A percentile compares a stretch with the other conserved stretches of the same genome.
These are phyloP conservation scores for Penicillium fimorum DNA, from an alignment of 495 filamentous ascomycete species.

Conservation along the genomic window DNA sequence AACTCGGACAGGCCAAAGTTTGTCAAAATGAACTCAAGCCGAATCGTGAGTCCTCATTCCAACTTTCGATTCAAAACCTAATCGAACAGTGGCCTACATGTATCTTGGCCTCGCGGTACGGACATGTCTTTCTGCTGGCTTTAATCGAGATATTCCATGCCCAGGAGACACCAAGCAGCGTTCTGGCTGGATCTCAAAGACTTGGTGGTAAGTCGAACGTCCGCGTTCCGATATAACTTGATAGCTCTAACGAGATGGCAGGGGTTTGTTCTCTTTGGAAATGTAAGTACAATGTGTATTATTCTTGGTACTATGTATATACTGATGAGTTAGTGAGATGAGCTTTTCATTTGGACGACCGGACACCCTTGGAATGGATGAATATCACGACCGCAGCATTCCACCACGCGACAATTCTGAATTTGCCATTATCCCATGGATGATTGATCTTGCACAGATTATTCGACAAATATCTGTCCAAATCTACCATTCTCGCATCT, in stretches of 20 bases:
- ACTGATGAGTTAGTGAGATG: slow-evolving; percentile 35
- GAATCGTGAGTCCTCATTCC: slow-evolving; percentile 25
- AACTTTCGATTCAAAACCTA: neutral
- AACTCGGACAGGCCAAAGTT: slow-evolving; percentile 35
- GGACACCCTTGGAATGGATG: slow-evolving; percentile 44
- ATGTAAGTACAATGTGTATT: slow-evolving; percentile 24
- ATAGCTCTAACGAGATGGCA: slow-evolving; percentile 5
- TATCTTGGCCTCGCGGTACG: slow-evolving; percentile 43
- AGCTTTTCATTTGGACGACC: slow-evolving; percentile 43
- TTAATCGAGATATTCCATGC: slow-evolving; percentile 37
- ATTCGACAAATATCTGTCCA: slow-evolving; percentile 43
- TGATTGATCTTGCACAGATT: slow-evolving; percentile 44
- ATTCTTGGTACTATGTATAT: neutral
- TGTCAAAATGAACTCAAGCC: slow-evolving; percentile 47
- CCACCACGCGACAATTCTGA: slow-evolving; percentile 40
- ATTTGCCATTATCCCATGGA: slow-evolving; percentile 43
- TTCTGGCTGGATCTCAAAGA: slow-evolving; percentile 42
- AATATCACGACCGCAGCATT: slow-evolving; percentile 43
- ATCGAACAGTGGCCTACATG: slow-evolving; percentile 42
- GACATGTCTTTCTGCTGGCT: slow-evolving; percentile 43
- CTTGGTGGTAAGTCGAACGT: slow-evolving; percentile 39
- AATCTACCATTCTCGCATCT: slow-evolving; percentile 42
- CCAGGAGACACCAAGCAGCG: slow-evolving; percentile 31
- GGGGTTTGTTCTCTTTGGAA: slow-evolving; percentile 44
- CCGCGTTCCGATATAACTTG: neutral